Percentiles rank a stretch among this genome's conserved stretches.
Evolutionary conservation across 1,284 basidiomycete species (phyloP).

Genomic region (Waitea zeae): DNA sequence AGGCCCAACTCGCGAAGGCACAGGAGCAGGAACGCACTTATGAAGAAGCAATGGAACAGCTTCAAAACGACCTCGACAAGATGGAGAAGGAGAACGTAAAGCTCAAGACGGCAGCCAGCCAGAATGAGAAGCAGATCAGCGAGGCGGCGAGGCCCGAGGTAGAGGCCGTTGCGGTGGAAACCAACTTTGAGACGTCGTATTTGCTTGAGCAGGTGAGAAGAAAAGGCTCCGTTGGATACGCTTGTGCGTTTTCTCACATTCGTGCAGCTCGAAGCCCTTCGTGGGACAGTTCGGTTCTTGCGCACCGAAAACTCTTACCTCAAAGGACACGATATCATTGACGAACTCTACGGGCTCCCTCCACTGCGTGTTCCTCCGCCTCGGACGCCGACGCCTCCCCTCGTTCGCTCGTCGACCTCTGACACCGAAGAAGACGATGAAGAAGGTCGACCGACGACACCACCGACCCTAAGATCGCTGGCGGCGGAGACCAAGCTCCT

Average conservation of each 20-base stretch:
- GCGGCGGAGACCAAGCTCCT: conserved; percentile 68
- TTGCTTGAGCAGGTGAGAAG: conserved; percentile 61
- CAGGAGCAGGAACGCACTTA: conserved; percentile 80
- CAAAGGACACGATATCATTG: conserved; percentile 76
- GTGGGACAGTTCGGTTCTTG: conserved; percentile 77
- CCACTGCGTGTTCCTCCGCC: conserved; percentile 30
- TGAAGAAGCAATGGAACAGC: conserved; percentile 84
- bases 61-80: conserved; percentile 77
- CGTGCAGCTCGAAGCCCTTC: conserved; percentile 71
- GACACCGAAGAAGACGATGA: conserved; percentile 43
- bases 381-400: conserved; percentile 36
- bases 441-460: conserved; percentile 22
- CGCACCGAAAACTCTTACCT: conserved; percentile 85
- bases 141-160: conserved; percentile 36
- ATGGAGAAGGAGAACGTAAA: conserved; percentile 79
- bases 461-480: conserved; percentile 45
- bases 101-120: conserved; percentile 50
- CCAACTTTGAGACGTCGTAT: conserved; percentile 71
- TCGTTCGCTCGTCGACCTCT: conserved; percentile 41
- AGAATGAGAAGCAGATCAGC: conserved; percentile 31
- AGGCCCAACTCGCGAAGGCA: conserved; percentile 63
- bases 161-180: conserved; percentile 51
- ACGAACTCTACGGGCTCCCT: conserved; percentile 64
- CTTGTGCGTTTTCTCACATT: conserved; percentile 1
- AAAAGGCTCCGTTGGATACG: conserved; percentile 3